These are phyloP conservation scores for Prunus padus DNA, from an alignment of 306 rosid species.

Conservation along the genomic window DNA sequence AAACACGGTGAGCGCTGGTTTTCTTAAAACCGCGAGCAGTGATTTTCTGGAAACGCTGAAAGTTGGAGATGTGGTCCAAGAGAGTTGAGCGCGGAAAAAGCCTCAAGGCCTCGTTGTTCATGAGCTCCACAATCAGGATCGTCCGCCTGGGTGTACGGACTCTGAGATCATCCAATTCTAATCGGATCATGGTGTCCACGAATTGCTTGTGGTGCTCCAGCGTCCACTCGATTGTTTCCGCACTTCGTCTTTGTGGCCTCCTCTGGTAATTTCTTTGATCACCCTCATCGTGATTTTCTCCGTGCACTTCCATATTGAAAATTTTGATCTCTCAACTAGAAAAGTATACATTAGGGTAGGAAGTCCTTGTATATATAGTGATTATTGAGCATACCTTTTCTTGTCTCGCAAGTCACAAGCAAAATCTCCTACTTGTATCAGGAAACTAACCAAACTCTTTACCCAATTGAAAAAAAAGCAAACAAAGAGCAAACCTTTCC, in stretches of 20 bases:
- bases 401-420: no score
- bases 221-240: background rate
- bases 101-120: background rate
- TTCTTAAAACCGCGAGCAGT: background rate
- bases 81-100: background rate
- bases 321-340: no score
- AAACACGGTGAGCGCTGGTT: background rate
- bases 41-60: background rate
- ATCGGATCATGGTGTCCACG: background rate
- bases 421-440: background rate
- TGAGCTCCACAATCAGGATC: background rate
- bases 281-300: background rate
- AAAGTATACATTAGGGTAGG: no score
- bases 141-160: no score
- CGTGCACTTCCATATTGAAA: background rate
- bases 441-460: background rate
- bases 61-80: background rate
- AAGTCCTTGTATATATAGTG: no score
- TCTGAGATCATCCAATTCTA: no score
- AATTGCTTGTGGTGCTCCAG: constrained; percentile 11
- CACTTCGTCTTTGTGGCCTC: no score
- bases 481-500: no score
- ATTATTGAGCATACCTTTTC: no score
- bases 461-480: no score
- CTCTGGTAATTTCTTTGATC: background rate